Evolutionary conservation across 176 grass and related monocot genomes (phyloP).

Genomic region (Rhipidocladum racemiflorum): DNA sequence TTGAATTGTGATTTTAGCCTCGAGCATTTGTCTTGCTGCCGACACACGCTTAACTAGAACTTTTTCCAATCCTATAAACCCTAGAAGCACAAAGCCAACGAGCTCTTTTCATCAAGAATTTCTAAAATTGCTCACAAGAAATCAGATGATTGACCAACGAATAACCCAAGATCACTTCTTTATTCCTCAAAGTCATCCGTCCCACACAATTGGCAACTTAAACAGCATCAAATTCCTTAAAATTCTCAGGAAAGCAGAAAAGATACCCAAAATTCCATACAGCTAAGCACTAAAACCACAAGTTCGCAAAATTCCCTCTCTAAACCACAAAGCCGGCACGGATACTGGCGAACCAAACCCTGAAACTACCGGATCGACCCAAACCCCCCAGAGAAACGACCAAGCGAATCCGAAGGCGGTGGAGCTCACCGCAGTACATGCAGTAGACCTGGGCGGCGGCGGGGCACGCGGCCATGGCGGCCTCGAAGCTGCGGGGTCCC

Average conservation of each 20-base stretch:
- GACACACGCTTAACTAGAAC: not conserved
- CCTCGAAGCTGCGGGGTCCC: slow-evolving; percentile 34
- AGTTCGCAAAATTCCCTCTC: not conserved
- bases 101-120: not conserved
- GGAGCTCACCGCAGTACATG: slow-evolving; percentile 78
- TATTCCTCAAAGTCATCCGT: not conserved
- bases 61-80: slow-evolving; percentile 1
- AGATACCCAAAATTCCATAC: not conserved
- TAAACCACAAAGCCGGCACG: not conserved
- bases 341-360: not conserved
- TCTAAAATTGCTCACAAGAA: not conserved
- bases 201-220: not conserved
- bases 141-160: not conserved
- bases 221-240: not conserved
- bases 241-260: not conserved
- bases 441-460: slow-evolving; percentile 64
- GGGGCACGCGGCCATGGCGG: slow-evolving; percentile 35
- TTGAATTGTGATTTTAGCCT: not conserved
- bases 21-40: slow-evolving; percentile 1
- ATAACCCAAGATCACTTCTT: slow-evolving; percentile 2
- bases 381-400: not conserved
- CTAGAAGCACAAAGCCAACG: not conserved
- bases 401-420: not conserved
- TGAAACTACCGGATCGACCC: not conserved
- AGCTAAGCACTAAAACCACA: not conserved